Percentiles rank a stretch among this genome's conserved stretches.
Conservation (phyloP, 2,329 filamentous ascomycete genomes). For the Fusarium secorum region DNA sequence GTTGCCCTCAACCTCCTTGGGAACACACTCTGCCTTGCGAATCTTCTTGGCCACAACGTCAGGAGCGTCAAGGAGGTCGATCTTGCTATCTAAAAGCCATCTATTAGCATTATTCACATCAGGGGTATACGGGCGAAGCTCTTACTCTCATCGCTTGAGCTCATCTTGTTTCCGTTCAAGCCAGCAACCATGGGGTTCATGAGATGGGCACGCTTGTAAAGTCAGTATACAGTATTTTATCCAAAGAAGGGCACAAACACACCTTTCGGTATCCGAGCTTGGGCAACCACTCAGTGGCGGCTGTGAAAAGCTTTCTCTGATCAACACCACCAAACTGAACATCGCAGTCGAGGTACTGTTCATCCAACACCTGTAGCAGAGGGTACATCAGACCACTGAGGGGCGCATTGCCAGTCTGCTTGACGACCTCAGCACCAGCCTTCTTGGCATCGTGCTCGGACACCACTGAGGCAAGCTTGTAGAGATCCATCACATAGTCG, state of each 20-base stretch:
- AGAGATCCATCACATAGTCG: conserved; percentile 88
- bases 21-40: conserved; percentile 81
- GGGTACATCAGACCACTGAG: conserved; percentile 60
- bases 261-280: conserved; percentile 82
- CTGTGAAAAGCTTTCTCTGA: conserved; percentile 87
- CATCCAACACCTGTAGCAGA: conserved; percentile 83
- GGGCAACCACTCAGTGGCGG: conserved; percentile 84
- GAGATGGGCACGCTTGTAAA: conserved; percentile 48
- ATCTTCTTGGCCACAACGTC: conserved; percentile 83
- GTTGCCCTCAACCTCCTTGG: conserved; percentile 81
- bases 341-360: conserved; percentile 87
- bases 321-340: conserved; percentile 86
- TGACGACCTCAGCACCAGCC: conserved; percentile 92
- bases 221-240: conserved; percentile 4
- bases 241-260: not conserved
- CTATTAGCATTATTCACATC: not conserved
- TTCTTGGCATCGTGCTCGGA: conserved; percentile 86
- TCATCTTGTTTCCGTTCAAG: conserved; percentile 86
- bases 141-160: conserved; percentile 71
- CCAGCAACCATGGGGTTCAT: conserved; percentile 85
- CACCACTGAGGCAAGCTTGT: conserved; percentile 74
- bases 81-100: conserved; percentile 73
- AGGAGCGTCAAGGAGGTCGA: conserved; percentile 85
- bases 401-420: conserved; percentile 82
- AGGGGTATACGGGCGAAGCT: not conserved